phyloP scores from a whole-genome alignment of 2,329 filamentous ascomycete species.

The Cladosporium sp. region DNA sequence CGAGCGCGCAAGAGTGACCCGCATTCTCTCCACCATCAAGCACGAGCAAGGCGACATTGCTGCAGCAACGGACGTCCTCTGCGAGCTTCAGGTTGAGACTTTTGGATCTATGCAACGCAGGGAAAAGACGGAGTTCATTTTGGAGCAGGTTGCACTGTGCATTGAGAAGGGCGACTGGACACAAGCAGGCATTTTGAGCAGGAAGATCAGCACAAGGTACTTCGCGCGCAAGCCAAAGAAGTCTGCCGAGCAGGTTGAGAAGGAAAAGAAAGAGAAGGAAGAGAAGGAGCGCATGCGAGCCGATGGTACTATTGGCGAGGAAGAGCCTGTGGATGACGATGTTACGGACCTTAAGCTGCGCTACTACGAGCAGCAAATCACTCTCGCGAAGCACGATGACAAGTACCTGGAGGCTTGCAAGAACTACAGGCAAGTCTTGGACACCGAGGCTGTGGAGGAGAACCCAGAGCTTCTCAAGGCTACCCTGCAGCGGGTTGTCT shows the following conservation, averaged over 20 bases:
- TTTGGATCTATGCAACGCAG: constrained; percentile 97
- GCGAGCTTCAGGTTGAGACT: constrained; percentile 96
- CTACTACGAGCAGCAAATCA: constrained; percentile 97
- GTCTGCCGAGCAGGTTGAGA: constrained; percentile 81
- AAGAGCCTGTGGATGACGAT: constrained; percentile 78
- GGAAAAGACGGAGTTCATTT: constrained; percentile 98
- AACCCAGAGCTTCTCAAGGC: constrained; percentile 81
- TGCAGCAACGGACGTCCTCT: constrained; percentile 86
- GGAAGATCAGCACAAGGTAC: constrained; percentile 96
- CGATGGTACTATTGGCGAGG: constrained; percentile 53
- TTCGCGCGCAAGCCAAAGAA: constrained; percentile 88
- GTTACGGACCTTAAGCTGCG: constrained; percentile 93
- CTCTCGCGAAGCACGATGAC: constrained; percentile 90
- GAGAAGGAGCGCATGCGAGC: constrained; percentile 74
- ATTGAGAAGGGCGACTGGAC: constrained; percentile 96
- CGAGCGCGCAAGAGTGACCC: constrained; percentile 91
- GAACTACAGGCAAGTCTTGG: constrained; percentile 92
- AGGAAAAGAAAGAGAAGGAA: constrained; percentile 80
- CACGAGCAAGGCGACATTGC: constrained; percentile 90
- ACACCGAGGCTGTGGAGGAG: constrained; percentile 92
- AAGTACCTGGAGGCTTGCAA: constrained; percentile 98
- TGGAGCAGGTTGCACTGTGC: constrained; percentile 90
- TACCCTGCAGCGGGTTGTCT: constrained; percentile 89
- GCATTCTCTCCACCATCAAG: constrained; percentile 95
- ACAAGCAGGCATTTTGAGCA: constrained; percentile 86